Conservation (phyloP, 768 basidiomycete genomes). For the Serendipita indica region DNA sequence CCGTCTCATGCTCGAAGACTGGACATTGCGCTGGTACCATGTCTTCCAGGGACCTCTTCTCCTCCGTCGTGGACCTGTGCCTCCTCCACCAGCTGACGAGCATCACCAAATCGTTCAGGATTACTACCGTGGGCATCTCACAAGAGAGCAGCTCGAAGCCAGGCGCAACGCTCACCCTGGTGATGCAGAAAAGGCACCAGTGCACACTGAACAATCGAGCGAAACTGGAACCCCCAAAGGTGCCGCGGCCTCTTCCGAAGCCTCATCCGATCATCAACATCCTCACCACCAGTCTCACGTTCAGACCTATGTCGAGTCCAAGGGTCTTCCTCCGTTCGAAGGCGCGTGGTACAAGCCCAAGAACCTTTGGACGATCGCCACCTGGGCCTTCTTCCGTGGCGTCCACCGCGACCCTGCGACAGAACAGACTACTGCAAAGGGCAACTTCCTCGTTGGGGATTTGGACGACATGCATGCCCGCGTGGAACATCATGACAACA, state of each 20-base stretch:
- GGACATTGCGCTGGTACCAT: conserved; percentile 23
- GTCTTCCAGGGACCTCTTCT: conserved; percentile 29
- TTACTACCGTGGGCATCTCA: conserved; percentile 19
- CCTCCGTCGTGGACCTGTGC: conserved; percentile 24
- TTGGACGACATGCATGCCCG: conserved; percentile 22
- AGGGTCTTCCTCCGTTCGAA: conserved; percentile 16
- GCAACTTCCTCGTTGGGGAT: neutral
- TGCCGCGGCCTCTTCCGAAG: neutral
- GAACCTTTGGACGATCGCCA: conserved; percentile 23
- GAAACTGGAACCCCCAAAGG: neutral
- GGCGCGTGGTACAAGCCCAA: conserved; percentile 23
- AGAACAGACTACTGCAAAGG: neutral
- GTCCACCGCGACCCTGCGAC: neutral
- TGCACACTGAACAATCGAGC: too few species aligned
- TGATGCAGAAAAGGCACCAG: neutral
- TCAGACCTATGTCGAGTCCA: neutral
- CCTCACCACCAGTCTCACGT: neutral
- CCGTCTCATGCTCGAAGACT: neutral
- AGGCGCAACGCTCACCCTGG: neutral
- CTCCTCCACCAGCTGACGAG: conserved; percentile 17
- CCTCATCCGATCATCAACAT: neutral
- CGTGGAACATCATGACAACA: conserved; percentile 26
- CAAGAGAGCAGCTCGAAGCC: neutral
- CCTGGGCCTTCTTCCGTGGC: neutral
- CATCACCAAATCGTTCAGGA: conserved; percentile 20